Conservation (phyloP, 352 stramenopile genomes). For the Phytophthora ramorum region DNA sequence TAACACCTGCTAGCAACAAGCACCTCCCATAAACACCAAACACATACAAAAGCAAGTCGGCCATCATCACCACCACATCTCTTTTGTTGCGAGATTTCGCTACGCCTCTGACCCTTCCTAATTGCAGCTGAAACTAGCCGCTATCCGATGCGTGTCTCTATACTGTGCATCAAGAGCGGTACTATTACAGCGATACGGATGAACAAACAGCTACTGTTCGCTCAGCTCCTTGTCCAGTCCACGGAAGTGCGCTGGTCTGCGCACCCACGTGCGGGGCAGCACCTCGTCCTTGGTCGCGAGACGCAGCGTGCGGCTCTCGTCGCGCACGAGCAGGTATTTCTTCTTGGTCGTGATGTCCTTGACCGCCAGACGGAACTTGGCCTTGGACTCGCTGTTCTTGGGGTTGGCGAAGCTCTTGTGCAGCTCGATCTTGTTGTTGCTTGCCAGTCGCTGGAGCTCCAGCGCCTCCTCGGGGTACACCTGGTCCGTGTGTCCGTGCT, state of each 20-base stretch:
- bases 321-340: conserved; percentile 75
- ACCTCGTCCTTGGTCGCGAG: conserved; percentile 81
- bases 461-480: conserved; percentile 81
- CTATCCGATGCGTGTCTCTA: conserved; percentile 34
- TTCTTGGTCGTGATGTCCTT: conserved; percentile 88
- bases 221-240: conserved; percentile 63
- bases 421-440: conserved; percentile 74
- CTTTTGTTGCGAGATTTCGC: conserved; percentile 28
- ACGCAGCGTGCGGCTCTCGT: conserved; percentile 60
- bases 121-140: conserved; percentile 22
- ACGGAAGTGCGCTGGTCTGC: conserved; percentile 73
- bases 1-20: background rate
- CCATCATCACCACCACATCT: conserved; percentile 25
- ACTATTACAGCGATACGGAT: conserved; percentile 26
- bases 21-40: background rate
- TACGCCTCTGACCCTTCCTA: conserved; percentile 33
- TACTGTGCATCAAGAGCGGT: conserved; percentile 24
- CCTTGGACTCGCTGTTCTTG: conserved; percentile 49
- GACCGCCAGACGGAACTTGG: conserved; percentile 79
- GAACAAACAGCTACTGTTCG: conserved; percentile 31
- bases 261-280: conserved; percentile 83
- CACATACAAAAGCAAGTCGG: background rate
- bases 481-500: conserved; percentile 84
- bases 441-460: conserved; percentile 72
- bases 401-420: conserved; percentile 85